phyloP scores from a whole-genome alignment of 306 rosid species.

The Albizia julibrissin region DNA sequence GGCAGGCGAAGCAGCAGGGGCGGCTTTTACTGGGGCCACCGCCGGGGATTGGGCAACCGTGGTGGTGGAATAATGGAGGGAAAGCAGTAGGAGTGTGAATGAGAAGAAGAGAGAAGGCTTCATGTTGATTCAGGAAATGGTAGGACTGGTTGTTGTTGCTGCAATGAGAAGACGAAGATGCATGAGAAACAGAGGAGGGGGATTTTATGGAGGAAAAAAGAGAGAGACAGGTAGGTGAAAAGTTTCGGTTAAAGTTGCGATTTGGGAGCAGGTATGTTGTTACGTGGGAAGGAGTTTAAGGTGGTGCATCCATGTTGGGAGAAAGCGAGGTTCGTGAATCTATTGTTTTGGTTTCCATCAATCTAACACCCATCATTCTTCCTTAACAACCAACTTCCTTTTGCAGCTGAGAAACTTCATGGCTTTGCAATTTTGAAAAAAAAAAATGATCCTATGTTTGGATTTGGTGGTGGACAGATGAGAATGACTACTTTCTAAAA shows the following conservation, averaged over 20 bases:
- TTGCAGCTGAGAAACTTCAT: neutral
- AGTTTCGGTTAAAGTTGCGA: neutral
- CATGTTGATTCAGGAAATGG: slow-evolving; percentile 1
- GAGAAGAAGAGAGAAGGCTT: slow-evolving; percentile 33
- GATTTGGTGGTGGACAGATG: neutral
- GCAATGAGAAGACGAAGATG: neutral
- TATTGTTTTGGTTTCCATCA: neutral
- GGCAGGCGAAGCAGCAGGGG: slow-evolving; percentile 25
- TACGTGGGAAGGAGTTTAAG: neutral
- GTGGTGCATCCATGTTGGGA: slow-evolving; percentile 18
- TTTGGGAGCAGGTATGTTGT: neutral
- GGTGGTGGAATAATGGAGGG: slow-evolving; percentile 25
- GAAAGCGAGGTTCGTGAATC: neutral
- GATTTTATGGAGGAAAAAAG: neutral
- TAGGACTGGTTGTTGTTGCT: neutral
- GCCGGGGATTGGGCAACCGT: slow-evolving; percentile 48
- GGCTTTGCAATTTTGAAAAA: no score
- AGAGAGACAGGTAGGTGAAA: neutral
- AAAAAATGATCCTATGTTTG: neutral
- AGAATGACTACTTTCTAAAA: neutral
- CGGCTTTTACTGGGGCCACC: slow-evolving; percentile 40
- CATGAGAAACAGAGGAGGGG: neutral
- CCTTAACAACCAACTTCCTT: neutral
- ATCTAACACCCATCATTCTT: neutral
- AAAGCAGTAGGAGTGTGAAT: slow-evolving; percentile 23